A percentile compares a stretch with the other conserved stretches of the same genome.
Conservation (phyloP, 257 asterid species). For the Osmanthus fragrans region DNA sequence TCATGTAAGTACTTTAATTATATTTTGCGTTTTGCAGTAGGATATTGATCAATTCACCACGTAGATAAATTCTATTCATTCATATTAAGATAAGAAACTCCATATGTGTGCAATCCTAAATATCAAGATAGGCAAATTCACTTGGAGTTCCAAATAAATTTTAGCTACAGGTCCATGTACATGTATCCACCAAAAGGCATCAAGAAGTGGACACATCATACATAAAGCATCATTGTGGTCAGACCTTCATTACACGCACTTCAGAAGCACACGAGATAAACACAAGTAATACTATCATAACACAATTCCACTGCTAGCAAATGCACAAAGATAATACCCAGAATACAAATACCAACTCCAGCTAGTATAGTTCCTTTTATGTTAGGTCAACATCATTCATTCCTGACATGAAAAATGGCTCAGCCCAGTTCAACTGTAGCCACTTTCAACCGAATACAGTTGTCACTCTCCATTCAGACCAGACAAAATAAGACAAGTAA, state of each 20-base stretch:
- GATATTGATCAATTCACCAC: not conserved
- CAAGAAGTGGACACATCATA: not conserved
- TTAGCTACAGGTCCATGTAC: not conserved
- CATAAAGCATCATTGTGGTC: not conserved
- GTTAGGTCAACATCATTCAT: constrained; percentile 8
- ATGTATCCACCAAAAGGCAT: not conserved
- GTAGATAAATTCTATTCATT: not conserved
- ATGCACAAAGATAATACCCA: not conserved
- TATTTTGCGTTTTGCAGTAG: not conserved
- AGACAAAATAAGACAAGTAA: not conserved
- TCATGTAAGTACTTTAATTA: not conserved
- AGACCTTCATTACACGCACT: not conserved
- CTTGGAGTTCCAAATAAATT: not conserved
- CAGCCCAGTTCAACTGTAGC: not conserved
- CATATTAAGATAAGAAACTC: not conserved
- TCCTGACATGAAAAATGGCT: not conserved
- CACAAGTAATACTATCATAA: not conserved
- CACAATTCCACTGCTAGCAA: not conserved
- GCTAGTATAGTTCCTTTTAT: not conserved
- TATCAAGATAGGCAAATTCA: not conserved
- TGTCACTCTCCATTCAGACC: not conserved
- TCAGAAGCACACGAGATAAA: not conserved
- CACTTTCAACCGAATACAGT: not conserved
- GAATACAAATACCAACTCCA: not conserved
- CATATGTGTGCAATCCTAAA: not conserved